These are phyloP conservation scores for Kickxella alabastrina DNA, from an alignment of 192 early-diverging fungal species.

Conservation along the genomic window DNA sequence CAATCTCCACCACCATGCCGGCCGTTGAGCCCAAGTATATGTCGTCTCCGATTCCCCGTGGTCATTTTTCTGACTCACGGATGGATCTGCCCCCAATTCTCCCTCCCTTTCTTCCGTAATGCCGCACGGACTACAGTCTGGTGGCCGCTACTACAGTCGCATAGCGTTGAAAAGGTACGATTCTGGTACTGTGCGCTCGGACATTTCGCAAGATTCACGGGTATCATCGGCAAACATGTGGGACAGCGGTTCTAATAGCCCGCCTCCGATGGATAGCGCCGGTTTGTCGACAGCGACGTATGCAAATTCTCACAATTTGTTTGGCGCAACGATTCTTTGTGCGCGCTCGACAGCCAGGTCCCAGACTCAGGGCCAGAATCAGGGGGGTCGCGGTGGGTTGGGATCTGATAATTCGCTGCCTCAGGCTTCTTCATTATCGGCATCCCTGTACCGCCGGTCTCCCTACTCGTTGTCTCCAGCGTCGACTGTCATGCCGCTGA, in stretches of 20 bases:
- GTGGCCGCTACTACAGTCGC: conserved; percentile 1
- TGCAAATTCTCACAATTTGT: conserved; percentile 5
- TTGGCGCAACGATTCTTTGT: conserved; percentile 14
- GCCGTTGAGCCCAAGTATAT: conserved; percentile 8
- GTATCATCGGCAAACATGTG: background rate
- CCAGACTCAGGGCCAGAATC: background rate
- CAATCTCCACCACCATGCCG: conserved; percentile 19
- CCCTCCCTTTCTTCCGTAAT: conserved; percentile 9
- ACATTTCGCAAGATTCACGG: background rate
- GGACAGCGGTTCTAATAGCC: conserved; percentile 7
- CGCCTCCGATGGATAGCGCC: conserved; percentile 7
- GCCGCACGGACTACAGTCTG: background rate
- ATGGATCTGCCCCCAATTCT: background rate
- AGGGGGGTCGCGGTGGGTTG: background rate
- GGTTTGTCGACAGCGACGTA: background rate
- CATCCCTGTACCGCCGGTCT: conserved; percentile 13
- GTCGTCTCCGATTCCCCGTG: conserved; percentile 10
- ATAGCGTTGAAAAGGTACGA: background rate
- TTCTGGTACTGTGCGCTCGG: background rate
- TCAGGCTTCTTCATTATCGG: background rate
- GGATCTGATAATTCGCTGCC: background rate
- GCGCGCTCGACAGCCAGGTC: conserved; percentile 31
- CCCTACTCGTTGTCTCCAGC: conserved; percentile 30
- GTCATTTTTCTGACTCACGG: conserved; percentile 3
- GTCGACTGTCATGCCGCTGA: conserved; percentile 8